Evolutionary conservation across 1,284 basidiomycete species (phyloP).

Genomic region (Psilocybe mexicana): DNA sequence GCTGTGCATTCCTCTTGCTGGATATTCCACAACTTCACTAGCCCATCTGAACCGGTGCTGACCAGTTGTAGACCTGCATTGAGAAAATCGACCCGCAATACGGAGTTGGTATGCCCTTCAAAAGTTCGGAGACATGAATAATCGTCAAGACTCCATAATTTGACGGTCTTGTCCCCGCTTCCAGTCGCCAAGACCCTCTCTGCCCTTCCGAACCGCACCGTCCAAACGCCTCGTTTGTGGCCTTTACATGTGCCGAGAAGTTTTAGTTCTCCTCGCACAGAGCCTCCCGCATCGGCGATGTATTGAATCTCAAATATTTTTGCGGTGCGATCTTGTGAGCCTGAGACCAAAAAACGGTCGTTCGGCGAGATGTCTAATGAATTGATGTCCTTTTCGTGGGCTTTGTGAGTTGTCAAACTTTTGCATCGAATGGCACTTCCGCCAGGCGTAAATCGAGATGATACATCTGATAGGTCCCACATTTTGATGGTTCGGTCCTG

Average conservation of each 20-base stretch:
- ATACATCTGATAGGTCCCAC: conserved; percentile 82
- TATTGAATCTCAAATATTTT: conserved; percentile 87
- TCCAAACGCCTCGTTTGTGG: conserved; percentile 97
- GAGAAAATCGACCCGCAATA: conserved; percentile 91
- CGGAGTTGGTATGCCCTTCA: conserved; percentile 96
- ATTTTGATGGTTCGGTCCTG: conserved; percentile 98
- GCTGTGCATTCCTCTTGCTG: conserved; percentile 83
- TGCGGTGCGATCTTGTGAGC: conserved; percentile 94
- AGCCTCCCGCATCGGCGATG: conserved; percentile 37
- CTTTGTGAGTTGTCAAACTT: conserved; percentile 87
- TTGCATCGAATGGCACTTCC: conserved; percentile 53
- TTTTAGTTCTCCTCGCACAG: conserved; percentile 66
- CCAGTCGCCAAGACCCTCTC: conserved; percentile 91
- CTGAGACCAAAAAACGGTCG: conserved; percentile 87
- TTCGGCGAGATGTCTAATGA: conserved; percentile 93
- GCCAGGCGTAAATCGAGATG: conserved; percentile 26
- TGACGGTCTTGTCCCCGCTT: conserved; percentile 93
- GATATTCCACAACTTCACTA: conserved; percentile 96
- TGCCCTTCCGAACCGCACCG: conserved; percentile 81
- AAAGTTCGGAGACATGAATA: conserved; percentile 93
- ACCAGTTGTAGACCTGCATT: conserved; percentile 85
- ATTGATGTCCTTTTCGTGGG: conserved; percentile 99
- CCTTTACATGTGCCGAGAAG: conserved; percentile 91
- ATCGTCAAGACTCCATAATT: conserved; percentile 92
- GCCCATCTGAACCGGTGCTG: conserved; percentile 88